Percentiles rank a stretch among this genome's conserved stretches.
Conservation (phyloP, 2,329 filamentous ascomycete genomes). For the Colletotrichum horii region DNA sequence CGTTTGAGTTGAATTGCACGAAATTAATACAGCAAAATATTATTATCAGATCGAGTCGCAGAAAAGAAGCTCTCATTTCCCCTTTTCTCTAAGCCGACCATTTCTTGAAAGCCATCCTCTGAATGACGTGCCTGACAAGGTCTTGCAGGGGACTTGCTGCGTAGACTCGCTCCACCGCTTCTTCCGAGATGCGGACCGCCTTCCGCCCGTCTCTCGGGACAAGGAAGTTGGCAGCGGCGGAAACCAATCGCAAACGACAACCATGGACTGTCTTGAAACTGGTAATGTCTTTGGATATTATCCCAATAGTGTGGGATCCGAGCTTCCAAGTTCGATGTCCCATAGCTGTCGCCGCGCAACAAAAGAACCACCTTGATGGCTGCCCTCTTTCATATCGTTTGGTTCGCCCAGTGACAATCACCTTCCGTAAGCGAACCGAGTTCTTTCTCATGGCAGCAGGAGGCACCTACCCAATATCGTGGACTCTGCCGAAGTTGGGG, state of each 20-base stretch:
- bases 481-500: not conserved
- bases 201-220: not conserved
- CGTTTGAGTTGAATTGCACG: not conserved
- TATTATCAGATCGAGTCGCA: not conserved
- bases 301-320: fast-evolving
- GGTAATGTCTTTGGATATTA: not conserved
- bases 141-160: not conserved
- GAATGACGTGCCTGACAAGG: not conserved
- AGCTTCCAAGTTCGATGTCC: not conserved
- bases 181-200: not conserved
- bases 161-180: fast-evolving
- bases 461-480: not conserved
- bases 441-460: fast-evolving
- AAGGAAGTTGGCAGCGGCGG: not conserved
- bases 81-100: fast-evolving
- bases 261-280: not conserved
- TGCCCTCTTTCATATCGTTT: fast-evolving
- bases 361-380: not conserved
- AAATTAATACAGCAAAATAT: not conserved
- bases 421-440: not conserved
- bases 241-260: not conserved
- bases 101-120: fast-evolving
- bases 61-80: fast-evolving
- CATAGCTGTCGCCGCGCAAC: fast-evolving
- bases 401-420: not conserved